A percentile compares a stretch with the other conserved stretches of the same genome.
Evolutionary conservation across 192 early-diverging fungal genomes (phyloP).

Genomic region (Diversispora epigaea): DNA sequence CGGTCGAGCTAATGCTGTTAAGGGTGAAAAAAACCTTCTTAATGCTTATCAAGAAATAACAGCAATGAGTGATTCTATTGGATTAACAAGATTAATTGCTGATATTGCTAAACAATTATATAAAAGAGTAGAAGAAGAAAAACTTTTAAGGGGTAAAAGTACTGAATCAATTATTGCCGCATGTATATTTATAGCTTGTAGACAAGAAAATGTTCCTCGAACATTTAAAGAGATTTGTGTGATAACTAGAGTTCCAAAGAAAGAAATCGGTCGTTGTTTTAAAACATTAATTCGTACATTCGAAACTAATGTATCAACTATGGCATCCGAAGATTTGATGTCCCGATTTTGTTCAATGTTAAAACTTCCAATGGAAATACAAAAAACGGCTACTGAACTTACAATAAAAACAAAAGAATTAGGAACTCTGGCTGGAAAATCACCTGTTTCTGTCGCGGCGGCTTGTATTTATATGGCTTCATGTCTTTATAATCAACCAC

Average conservation of each 20-base stretch:
- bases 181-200: constrained; percentile 92
- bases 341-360: constrained; percentile 80
- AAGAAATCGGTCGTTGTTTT: constrained; percentile 87
- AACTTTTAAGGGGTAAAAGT: constrained; percentile 76
- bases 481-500: constrained; percentile 65
- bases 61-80: constrained; percentile 81
- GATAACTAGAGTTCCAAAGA: constrained; percentile 86
- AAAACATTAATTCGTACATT: constrained; percentile 62
- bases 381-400: constrained; percentile 70
- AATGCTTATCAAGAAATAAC: constrained; percentile 77
- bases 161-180: constrained; percentile 83
- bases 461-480: constrained; percentile 88
- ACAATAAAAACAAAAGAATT: constrained; percentile 70
- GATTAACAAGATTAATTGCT: constrained; percentile 66
- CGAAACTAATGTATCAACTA: constrained; percentile 58
- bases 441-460: constrained; percentile 88
- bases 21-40: constrained; percentile 71
- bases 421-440: constrained; percentile 87
- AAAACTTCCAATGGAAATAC: constrained; percentile 63
- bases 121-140: constrained; percentile 80
- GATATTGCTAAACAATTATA: constrained; percentile 89
- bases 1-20: constrained; percentile 66
- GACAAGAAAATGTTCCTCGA: constrained; percentile 76
- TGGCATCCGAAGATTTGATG: constrained; percentile 74
- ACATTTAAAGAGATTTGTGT: constrained; percentile 95